Evolutionary conservation across 2,329 filamentous ascomycete species (phyloP).

Genomic region (Magnaporthiopsis rhizophila): DNA sequence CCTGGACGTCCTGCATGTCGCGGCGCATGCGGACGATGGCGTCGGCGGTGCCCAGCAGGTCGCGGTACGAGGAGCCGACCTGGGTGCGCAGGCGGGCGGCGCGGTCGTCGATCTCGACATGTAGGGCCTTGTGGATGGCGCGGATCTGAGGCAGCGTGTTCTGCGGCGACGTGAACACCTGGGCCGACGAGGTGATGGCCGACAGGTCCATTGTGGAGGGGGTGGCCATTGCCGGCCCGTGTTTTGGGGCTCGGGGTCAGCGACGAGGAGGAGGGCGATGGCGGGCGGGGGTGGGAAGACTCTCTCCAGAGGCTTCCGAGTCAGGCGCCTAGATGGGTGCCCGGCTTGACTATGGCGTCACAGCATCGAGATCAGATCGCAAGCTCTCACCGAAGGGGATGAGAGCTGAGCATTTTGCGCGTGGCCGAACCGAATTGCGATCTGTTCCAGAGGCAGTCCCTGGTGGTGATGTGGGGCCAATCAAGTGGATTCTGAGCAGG

Average conservation of each 20-base stretch:
- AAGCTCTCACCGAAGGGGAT: background rate
- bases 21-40: slow-evolving; percentile 84
- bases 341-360: background rate
- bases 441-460: background rate
- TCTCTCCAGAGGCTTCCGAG: background rate
- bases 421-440: background rate
- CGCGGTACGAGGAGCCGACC: slow-evolving; percentile 68
- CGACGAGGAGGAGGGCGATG: too few species aligned
- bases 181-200: slow-evolving; percentile 38
- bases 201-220: slow-evolving; percentile 38
- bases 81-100: slow-evolving; percentile 53
- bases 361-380: background rate
- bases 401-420: background rate
- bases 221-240: slow-evolving; percentile 21
- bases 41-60: slow-evolving; percentile 85
- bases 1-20: slow-evolving; percentile 68
- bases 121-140: slow-evolving; percentile 52
- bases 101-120: slow-evolving; percentile 54
- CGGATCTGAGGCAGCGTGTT: slow-evolving; percentile 57
- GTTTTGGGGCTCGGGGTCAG: background rate
- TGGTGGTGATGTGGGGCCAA: too few species aligned
- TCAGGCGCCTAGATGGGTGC: background rate
- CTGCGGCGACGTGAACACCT: slow-evolving; percentile 43
- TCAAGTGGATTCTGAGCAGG: too few species aligned
- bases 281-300: too few species aligned